Evolutionary conservation across 2,329 filamentous ascomycete genomes (phyloP).

Genomic region (Dothistroma septosporum): DNA sequence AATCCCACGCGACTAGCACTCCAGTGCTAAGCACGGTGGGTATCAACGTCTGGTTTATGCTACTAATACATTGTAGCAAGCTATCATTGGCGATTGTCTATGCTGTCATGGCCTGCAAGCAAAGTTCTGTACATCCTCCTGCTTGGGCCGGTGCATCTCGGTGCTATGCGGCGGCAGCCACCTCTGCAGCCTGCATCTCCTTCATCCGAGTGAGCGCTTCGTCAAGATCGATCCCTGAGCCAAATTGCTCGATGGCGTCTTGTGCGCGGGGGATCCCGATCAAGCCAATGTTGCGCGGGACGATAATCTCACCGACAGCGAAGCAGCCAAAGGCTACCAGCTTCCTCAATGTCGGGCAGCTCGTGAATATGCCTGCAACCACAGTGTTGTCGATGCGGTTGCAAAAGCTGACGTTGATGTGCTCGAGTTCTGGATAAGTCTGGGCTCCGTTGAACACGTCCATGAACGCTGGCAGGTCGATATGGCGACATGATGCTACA

Average conservation of each 20-base stretch:
- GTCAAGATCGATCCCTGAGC: slow-evolving; percentile 36
- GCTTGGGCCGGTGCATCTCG: background rate
- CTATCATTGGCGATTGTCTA: background rate
- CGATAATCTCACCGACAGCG: slow-evolving; percentile 52
- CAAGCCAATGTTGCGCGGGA: slow-evolving; percentile 55
- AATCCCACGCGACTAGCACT: no score
- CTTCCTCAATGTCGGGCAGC: slow-evolving; percentile 47
- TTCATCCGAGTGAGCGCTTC: slow-evolving; percentile 35
- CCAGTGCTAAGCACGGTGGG: no score
- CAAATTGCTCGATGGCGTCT: slow-evolving; percentile 53
- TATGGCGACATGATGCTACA: slow-evolving; percentile 80
- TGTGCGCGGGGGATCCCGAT: slow-evolving; percentile 58
- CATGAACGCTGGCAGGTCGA: slow-evolving; percentile 67
- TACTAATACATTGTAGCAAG: background rate
- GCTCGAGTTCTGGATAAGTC: slow-evolving; percentile 64
- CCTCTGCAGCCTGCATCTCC: slow-evolving; percentile 18
- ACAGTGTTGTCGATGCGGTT: slow-evolving; percentile 53
- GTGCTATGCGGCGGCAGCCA: background rate
- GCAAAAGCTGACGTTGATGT: slow-evolving; percentile 61
- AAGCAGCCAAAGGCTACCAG: slow-evolving; percentile 62
- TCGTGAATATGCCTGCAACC: slow-evolving; percentile 50
- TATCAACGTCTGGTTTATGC: background rate
- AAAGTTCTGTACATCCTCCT: background rate
- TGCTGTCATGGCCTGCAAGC: background rate
- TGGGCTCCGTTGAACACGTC: slow-evolving; percentile 62